Conservation (phyloP, 2,329 filamentous ascomycete genomes). For the Neonectria sp. region DNA sequence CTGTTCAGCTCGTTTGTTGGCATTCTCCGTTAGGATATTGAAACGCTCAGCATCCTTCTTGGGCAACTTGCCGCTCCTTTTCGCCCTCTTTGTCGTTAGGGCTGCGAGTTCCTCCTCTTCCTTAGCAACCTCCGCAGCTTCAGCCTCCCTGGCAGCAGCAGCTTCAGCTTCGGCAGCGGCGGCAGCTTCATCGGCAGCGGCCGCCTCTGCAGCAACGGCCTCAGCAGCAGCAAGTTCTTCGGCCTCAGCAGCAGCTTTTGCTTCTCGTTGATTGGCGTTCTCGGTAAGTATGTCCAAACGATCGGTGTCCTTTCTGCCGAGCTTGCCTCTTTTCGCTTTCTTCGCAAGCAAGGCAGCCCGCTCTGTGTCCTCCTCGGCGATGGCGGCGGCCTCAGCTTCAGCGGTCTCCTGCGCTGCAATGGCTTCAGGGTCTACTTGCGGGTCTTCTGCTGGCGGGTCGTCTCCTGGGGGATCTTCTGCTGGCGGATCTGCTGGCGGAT, state of each 20-base stretch:
- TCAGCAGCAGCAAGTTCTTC: constrained; percentile 33
- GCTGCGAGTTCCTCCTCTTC: constrained; percentile 48
- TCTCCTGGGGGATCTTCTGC: not conserved
- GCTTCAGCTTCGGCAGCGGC: constrained; percentile 57
- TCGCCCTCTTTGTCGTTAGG: constrained; percentile 54
- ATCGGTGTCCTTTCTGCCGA: constrained; percentile 42
- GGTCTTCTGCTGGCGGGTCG: not conserved
- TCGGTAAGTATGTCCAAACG: constrained; percentile 38
- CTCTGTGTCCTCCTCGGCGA: constrained; percentile 42
- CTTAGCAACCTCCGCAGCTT: constrained; percentile 33
- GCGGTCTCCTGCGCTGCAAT: constrained; percentile 12
- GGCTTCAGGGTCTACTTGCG: constrained; percentile 5
- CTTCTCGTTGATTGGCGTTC: constrained; percentile 38
- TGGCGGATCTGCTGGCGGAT: constrained; percentile 2
- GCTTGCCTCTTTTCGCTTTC: constrained; percentile 42
- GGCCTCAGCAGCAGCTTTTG: constrained; percentile 31
- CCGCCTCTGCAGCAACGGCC: constrained; percentile 34
- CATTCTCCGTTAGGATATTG: constrained; percentile 39
- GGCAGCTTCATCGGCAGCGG: constrained; percentile 46
- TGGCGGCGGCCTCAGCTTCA: constrained; percentile 35
- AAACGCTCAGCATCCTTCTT: constrained; percentile 43
- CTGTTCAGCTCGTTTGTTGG: constrained; percentile 34
- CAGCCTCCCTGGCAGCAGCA: constrained; percentile 56
- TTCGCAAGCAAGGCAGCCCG: constrained; percentile 39
- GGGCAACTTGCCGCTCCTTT: constrained; percentile 47